phyloP scores from a whole-genome alignment of 2,329 filamentous ascomycete genomes.

The Neofusicoccum cordaticola region DNA sequence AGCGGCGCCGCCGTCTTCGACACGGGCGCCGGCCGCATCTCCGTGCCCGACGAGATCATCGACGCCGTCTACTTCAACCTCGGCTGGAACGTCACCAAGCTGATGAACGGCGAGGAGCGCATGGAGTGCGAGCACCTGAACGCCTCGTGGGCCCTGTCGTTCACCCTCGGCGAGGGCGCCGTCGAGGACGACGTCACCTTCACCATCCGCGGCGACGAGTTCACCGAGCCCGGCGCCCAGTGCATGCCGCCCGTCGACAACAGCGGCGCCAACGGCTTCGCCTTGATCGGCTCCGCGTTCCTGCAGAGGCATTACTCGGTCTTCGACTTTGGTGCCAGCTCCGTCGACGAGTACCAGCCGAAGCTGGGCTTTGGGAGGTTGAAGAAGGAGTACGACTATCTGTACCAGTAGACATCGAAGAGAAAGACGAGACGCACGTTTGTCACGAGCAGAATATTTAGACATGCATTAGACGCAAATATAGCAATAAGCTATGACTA shows the following conservation, averaged over 20 bases:
- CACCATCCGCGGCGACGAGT: conserved; percentile 22
- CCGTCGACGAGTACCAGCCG: conserved; percentile 21
- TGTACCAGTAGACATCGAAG: not conserved
- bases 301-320: conserved; percentile 20
- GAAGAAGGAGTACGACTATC: conserved; percentile 24
- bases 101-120: conserved; percentile 19
- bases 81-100: conserved; percentile 23
- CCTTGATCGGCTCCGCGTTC: conserved; percentile 21
- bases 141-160: conserved; percentile 22
- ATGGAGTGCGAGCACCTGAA: conserved; percentile 23
- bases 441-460: no score
- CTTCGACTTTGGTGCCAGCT: conserved; percentile 21
- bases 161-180: conserved; percentile 21
- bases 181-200: conserved; percentile 20
- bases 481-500: no score
- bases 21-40: conserved; percentile 22
- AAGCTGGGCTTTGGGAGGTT: conserved; percentile 23
- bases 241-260: conserved; percentile 23
- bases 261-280: conserved; percentile 13
- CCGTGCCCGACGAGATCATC: conserved; percentile 18
- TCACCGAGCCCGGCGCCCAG: conserved; percentile 14
- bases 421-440: no score
- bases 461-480: no score
- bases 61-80: conserved; percentile 23
- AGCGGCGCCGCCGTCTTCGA: conserved; percentile 21